phyloP scores from a whole-genome alignment of 2,329 filamentous ascomycete genomes.

The Aspergillus phoenicis region DNA sequence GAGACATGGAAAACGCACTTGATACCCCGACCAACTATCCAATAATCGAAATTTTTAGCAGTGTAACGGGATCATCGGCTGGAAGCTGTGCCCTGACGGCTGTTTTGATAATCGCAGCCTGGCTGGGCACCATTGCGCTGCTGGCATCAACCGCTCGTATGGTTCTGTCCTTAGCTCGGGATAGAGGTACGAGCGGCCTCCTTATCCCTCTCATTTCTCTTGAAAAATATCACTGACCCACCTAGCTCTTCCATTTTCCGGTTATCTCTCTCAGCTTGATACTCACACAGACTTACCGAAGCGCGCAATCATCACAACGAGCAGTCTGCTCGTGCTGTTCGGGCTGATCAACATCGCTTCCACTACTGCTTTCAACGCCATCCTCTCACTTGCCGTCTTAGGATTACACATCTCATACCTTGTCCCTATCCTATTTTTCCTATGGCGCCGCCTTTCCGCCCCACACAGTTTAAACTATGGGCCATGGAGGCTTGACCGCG shows the following conservation, averaged over 20 bases:
- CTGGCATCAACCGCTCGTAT: conserved; percentile 7
- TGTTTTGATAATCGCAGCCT: background rate
- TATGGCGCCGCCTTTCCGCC: conserved; percentile 25
- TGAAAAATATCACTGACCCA: background rate
- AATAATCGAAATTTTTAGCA: conserved; percentile 46
- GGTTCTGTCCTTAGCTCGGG: conserved; percentile 5
- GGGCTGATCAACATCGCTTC: conserved; percentile 25
- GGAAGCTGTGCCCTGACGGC: background rate
- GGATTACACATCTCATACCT: conserved; percentile 34
- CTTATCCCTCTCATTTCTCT: background rate
- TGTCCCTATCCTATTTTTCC: conserved; percentile 26
- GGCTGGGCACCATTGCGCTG: conserved; percentile 7
- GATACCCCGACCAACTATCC: conserved; percentile 45
- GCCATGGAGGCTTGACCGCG: background rate
- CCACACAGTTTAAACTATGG: background rate
- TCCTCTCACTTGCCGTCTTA: conserved; percentile 25
- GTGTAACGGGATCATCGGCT: conserved; percentile 11
- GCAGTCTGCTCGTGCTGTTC: conserved; percentile 24
- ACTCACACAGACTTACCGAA: background rate
- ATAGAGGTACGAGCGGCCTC: background rate
- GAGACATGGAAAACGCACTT: conserved; percentile 30
- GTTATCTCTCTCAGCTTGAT: background rate
- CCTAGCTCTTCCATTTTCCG: background rate
- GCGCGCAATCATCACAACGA: conserved; percentile 14
- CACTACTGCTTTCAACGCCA: conserved; percentile 29